Evolutionary conservation across 805 yeast species (phyloP).

Genomic region (Starmerella tilneyi): DNA sequence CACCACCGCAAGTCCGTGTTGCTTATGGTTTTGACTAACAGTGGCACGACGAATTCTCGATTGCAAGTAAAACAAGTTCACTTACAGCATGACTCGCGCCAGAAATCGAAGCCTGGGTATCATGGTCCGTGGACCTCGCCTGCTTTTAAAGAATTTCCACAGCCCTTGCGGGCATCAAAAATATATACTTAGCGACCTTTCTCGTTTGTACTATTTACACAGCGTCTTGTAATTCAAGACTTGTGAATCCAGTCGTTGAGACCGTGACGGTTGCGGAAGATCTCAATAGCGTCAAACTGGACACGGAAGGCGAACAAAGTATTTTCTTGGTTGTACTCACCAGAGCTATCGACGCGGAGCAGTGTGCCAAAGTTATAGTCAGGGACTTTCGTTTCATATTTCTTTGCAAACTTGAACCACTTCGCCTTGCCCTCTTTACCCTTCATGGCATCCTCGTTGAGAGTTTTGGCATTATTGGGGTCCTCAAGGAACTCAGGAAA

Average conservation of each 20-base stretch:
- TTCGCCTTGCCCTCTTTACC: conserved; percentile 64
- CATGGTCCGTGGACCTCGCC: too few relatives aligned
- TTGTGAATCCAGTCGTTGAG: conserved; percentile 74
- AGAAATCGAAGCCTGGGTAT: too few relatives aligned
- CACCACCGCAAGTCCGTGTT: neutral
- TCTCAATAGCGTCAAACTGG: conserved; percentile 91
- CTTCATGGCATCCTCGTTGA: conserved; percentile 76
- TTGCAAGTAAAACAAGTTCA: too few relatives aligned
- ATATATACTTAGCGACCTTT: too few relatives aligned
- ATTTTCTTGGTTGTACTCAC: conserved; percentile 70
- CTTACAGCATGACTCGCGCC: too few relatives aligned
- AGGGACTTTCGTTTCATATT: conserved; percentile 68
- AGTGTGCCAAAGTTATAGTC: conserved; percentile 95
- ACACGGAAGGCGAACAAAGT: conserved; percentile 86
- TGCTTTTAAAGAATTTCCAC: too few relatives aligned
- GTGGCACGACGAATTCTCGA: too few relatives aligned
- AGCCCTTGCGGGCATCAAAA: too few relatives aligned
- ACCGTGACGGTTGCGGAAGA: conserved; percentile 82
- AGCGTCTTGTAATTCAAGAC: neutral
- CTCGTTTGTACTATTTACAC: too few relatives aligned
- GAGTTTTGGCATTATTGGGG: conserved; percentile 40
- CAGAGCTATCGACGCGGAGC: conserved; percentile 58
- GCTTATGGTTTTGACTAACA: conserved; percentile 14
- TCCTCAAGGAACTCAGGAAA: conserved; percentile 83
- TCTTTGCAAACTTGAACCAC: conserved; percentile 83